Conservation (phyloP, 345 rosid genomes). For the Punica granatum region DNA sequence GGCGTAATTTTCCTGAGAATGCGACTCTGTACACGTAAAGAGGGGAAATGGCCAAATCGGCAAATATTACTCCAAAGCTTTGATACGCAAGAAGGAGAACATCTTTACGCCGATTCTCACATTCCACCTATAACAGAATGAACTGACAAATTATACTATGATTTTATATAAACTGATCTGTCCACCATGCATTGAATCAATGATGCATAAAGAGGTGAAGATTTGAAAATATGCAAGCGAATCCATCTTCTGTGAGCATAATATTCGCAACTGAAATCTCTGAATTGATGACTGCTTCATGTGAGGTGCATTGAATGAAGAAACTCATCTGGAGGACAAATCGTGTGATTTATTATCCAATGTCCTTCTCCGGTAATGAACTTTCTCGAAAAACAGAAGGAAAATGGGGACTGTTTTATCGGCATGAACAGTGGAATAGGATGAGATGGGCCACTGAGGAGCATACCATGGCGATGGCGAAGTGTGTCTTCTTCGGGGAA, state of each 20-base stretch:
- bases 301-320: not conserved
- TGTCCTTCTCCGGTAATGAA: no score
- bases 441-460: not conserved
- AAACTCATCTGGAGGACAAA: not conserved
- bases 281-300: not conserved
- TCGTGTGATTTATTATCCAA: no score
- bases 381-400: no score
- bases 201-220: not conserved
- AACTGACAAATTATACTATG: not conserved
- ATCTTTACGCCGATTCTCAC: constrained; percentile 36
- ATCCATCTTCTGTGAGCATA: not conserved
- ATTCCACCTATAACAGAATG: constrained; percentile 39
- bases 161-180: not conserved
- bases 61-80: constrained; percentile 78
- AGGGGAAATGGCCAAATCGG: constrained; percentile 76
- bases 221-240: not conserved
- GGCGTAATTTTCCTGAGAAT: constrained; percentile 56
- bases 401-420: not conserved
- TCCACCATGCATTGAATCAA: not conserved
- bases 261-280: not conserved
- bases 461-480: not conserved
- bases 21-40: constrained; percentile 75
- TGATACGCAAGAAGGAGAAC: constrained; percentile 66
- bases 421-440: not conserved
- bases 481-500: not conserved